These are phyloP conservation scores for Exserohilum rostratum DNA, from an alignment of 2,329 filamentous ascomycete species.

Conservation along the genomic window DNA sequence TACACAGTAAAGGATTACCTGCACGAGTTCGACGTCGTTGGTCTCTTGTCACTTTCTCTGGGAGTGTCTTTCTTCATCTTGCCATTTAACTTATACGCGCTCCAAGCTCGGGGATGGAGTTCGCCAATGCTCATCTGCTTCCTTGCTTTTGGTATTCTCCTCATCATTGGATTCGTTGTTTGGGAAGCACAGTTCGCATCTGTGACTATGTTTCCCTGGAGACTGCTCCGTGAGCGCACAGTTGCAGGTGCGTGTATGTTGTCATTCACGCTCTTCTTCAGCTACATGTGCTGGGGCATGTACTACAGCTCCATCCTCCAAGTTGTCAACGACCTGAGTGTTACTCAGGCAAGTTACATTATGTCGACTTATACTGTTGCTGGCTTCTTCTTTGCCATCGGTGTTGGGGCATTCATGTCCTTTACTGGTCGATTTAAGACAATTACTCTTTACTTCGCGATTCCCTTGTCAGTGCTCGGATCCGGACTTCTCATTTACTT, in stretches of 20 bases:
- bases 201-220: slow-evolving; percentile 49
- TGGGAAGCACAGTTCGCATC: slow-evolving; percentile 48
- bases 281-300: slow-evolving; percentile 41
- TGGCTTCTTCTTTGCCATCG: slow-evolving; percentile 18
- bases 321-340: slow-evolving; percentile 38
- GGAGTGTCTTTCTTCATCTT: slow-evolving; percentile 70
- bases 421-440: slow-evolving; percentile 27
- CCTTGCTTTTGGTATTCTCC: slow-evolving; percentile 41
- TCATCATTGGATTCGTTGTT: slow-evolving; percentile 42
- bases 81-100: slow-evolving; percentile 62
- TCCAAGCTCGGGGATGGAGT: slow-evolving; percentile 26
- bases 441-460: slow-evolving; percentile 18
- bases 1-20: too few species aligned
- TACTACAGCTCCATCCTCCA: slow-evolving; percentile 49
- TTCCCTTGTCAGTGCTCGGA: slow-evolving; percentile 30
- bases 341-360: slow-evolving; percentile 43
- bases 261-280: slow-evolving; percentile 40
- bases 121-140: slow-evolving; percentile 45
- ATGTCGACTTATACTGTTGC: slow-evolving; percentile 41
- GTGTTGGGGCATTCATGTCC: slow-evolving; percentile 18
- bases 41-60: slow-evolving; percentile 63
- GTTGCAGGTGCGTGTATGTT: slow-evolving; percentile 59
- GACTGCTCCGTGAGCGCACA: slow-evolving; percentile 42
- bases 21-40: slow-evolving; percentile 67
- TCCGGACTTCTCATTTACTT: slow-evolving; percentile 38